phyloP scores from a whole-genome alignment of 2,329 filamentous ascomycete genomes.

The Microdochium bolleyi region DNA sequence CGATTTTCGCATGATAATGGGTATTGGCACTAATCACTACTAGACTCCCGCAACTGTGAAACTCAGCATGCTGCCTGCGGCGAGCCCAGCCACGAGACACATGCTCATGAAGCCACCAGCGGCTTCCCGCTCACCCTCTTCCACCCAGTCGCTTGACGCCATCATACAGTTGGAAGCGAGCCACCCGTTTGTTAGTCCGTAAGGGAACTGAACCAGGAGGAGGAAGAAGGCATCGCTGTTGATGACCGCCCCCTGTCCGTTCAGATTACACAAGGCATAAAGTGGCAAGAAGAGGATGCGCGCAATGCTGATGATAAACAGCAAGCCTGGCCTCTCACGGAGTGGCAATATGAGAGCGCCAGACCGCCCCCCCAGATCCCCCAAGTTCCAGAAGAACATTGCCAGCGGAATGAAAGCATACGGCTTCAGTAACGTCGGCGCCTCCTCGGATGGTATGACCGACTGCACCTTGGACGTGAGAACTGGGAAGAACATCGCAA shows the following conservation, averaged over 20 bases:
- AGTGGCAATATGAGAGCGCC: conserved; percentile 47
- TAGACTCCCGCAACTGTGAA: conserved; percentile 59
- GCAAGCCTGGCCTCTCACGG: conserved; percentile 51
- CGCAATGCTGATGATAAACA: conserved; percentile 60
- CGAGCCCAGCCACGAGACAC: conserved; percentile 76
- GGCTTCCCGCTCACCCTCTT: conserved; percentile 75
- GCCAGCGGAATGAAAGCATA: conserved; percentile 80
- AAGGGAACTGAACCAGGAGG: conserved; percentile 71
- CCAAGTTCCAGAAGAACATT: conserved; percentile 90
- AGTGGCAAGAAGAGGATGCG: conserved; percentile 70
- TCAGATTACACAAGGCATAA: conserved; percentile 85
- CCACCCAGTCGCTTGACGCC: conserved; percentile 74
- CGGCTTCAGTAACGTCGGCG: conserved; percentile 57
- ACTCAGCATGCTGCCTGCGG: conserved; percentile 80
- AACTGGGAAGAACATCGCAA: conserved; percentile 94
- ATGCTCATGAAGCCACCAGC: conserved; percentile 92
- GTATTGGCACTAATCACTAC: conserved; percentile 13
- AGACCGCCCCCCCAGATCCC: conserved; percentile 73
- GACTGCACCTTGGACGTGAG: conserved; percentile 67
- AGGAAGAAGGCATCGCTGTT: conserved; percentile 84
- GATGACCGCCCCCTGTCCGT: conserved; percentile 65
- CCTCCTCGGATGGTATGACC: conserved; percentile 26
- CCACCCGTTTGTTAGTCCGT: conserved; percentile 82
- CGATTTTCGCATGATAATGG: neutral
- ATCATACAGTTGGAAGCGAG: conserved; percentile 88